Evolutionary conservation across 225 moss, liverwort and hornwort genomes (phyloP).

Genomic region (Antitrichia curtipendula): DNA sequence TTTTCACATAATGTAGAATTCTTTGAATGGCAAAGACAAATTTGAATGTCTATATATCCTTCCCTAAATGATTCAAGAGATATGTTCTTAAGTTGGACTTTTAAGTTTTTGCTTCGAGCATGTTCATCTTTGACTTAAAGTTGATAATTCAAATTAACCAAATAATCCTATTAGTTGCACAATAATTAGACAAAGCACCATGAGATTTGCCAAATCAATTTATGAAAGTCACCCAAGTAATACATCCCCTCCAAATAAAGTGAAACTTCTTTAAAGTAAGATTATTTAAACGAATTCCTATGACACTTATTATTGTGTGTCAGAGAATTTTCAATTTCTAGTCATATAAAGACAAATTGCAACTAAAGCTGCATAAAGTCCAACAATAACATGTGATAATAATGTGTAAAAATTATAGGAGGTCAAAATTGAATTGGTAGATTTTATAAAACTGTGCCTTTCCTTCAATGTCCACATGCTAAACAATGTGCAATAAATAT

Average conservation of each 20-base stretch:
- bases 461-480: background rate
- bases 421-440: background rate
- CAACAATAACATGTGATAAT: background rate
- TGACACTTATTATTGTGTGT: background rate
- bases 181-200: background rate
- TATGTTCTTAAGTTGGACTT: background rate
- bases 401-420: background rate
- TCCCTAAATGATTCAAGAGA: background rate
- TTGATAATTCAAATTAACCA: background rate
- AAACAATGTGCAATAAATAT: background rate
- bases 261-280: background rate
- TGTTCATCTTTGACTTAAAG: background rate
- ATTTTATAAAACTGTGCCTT: background rate
- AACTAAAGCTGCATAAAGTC: background rate
- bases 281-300: background rate
- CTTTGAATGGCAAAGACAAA: background rate
- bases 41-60: background rate
- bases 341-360: background rate
- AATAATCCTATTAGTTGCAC: background rate
- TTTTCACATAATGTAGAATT: no score
- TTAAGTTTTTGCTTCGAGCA: background rate
- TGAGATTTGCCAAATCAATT: background rate
- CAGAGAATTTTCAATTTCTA: background rate
- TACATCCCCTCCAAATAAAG: background rate
- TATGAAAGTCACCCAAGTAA: background rate